Evolutionary conservation across 2,329 filamentous ascomycete species (phyloP), one percentile per base, ranked within the genome.

Genomic region (Tolypocladium nubicola): DNA sequence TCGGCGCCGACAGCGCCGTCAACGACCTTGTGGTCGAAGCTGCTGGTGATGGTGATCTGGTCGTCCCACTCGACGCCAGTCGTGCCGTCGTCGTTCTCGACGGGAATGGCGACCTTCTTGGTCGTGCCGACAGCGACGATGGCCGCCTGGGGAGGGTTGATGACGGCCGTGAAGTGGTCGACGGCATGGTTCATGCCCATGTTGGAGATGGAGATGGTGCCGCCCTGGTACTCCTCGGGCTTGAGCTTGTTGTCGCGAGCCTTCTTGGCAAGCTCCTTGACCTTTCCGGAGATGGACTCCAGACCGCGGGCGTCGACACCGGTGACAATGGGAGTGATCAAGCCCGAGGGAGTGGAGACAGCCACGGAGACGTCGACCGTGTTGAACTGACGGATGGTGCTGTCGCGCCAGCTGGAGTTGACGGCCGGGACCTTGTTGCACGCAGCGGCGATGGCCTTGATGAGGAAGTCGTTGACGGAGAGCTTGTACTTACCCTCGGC

Each of bases 171-270:
- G 79, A 99, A 99, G 73, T 92, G 85, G 77, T 97, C 92, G 62
- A 99, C 87, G 54, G 94, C 93, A 53, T 86, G 71, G 84, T 99
- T 99, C 94, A 99, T 99, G 76, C 94, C 94, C 94, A 99, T 96
- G 85, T 99, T 99, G 79, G 90, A 96, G 77, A 99, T 97, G 75
- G 93, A 97, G 78, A 99, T 96, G 73, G 90, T 96, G 73, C 94
- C 94, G 57, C 94, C 94, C 82, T 97, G 93, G 85, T 96, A 99
- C 78, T 99, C 92, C 75, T 99, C 93, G 53, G 94, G 94, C 87
- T 97, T 97, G 68, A 99, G 88, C 86, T 97, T 99, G 78, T 90
- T 89, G 66, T 97, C 94, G 61, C 91, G 86, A 61, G 94, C 94
- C 73, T 90, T 90, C 85, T 96, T 96, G 71, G 92, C 92, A 57